Conservation (phyloP, 1,284 basidiomycete genomes). For the Ceratobasidium sp. region DNA sequence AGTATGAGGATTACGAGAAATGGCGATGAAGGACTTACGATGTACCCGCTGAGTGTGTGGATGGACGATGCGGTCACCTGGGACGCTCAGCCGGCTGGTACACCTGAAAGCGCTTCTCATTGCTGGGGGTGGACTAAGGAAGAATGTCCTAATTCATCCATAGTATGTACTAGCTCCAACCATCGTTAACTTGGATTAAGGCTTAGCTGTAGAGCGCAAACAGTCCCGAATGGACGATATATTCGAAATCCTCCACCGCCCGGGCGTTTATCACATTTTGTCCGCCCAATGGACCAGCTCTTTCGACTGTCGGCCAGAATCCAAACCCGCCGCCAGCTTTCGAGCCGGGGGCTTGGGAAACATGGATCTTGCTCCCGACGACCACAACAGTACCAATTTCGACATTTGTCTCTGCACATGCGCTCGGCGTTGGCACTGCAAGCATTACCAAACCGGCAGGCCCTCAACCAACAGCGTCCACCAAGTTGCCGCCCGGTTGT, state of each 20-base stretch:
- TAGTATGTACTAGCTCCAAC: not conserved
- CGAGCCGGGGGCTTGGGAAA: not conserved
- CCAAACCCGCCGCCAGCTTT: not conserved
- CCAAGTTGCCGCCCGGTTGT: too few species aligned
- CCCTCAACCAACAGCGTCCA: too few species aligned
- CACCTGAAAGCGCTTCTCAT: not conserved
- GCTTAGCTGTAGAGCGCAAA: not conserved
- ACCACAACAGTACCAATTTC: not conserved
- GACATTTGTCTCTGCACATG: not conserved
- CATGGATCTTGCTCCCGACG: not conserved
- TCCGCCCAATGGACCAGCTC: slow-evolving; percentile 4
- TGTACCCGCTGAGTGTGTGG: slow-evolving; percentile 33
- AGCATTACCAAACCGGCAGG: too few species aligned
- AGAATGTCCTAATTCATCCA: slow-evolving; percentile 13
- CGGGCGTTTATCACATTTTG: slow-evolving; percentile 10
- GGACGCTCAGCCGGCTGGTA: slow-evolving; percentile 2
- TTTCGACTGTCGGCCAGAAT: not conserved
- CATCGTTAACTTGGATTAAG: not conserved
- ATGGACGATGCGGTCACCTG: slow-evolving; percentile 7
- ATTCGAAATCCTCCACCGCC: not conserved
- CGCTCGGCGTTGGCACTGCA: too few species aligned
- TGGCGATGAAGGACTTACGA: slow-evolving; percentile 3
- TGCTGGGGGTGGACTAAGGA: slow-evolving; percentile 15
- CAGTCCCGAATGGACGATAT: not conserved
- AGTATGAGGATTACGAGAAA: not conserved